Conservation (phyloP, 305 asterid genomes). For the Fraxinus greggii region DNA sequence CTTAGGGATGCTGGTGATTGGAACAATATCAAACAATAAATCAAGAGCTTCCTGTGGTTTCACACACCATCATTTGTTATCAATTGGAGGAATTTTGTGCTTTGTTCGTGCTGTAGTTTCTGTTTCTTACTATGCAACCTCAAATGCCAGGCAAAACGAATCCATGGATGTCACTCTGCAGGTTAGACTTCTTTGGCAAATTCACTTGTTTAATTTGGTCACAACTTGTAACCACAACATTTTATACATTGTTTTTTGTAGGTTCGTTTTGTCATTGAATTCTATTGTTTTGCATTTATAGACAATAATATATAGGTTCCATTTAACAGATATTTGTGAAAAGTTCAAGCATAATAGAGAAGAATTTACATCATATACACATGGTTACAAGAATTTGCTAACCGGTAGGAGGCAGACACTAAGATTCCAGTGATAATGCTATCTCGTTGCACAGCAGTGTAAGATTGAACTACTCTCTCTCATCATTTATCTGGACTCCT, state of each 20-base stretch:
- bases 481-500: not conserved
- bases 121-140: constrained; percentile 66
- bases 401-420: not conserved
- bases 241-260: not conserved
- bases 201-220: not conserved
- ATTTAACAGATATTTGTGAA: not conserved
- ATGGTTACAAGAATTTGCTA: not conserved
- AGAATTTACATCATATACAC: not conserved
- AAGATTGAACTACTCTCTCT: not conserved
- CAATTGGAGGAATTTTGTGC: constrained; percentile 76
- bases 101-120: constrained; percentile 72
- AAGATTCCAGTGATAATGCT: not conserved
- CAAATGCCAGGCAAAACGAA: constrained; percentile 32
- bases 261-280: not conserved
- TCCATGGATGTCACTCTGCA: not conserved
- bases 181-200: not conserved
- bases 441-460: not conserved
- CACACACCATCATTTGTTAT: constrained; percentile 73
- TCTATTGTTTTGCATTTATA: not conserved
- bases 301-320: not conserved
- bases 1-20: constrained; percentile 64
- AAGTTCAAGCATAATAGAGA: not conserved
- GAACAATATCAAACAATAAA: constrained; percentile 69
- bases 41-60: constrained; percentile 77
- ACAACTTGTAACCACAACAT: not conserved